phyloP scores from a whole-genome alignment of 2,329 filamentous ascomycete genomes.

The Cadophora sp. region DNA sequence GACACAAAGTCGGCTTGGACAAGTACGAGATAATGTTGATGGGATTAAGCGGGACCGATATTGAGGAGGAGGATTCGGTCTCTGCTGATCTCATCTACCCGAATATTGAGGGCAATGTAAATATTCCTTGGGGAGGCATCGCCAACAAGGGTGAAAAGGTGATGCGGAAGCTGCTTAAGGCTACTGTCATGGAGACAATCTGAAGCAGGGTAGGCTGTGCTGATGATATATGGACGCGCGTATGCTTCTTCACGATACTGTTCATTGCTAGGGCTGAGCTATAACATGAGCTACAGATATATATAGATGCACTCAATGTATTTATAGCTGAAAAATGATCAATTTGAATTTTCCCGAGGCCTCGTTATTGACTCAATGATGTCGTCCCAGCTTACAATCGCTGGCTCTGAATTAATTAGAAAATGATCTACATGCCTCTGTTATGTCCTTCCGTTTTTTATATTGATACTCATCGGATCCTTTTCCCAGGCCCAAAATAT shows the following conservation, averaged over 20 bases:
- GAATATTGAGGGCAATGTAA: not conserved
- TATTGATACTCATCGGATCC: not conserved
- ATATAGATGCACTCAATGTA: not conserved
- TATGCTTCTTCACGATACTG: not conserved
- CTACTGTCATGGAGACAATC: not conserved
- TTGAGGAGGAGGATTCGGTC: conserved; percentile 22
- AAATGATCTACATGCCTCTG: not conserved
- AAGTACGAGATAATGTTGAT: conserved; percentile 31
- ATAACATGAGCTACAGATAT: not conserved
- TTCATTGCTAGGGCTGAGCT: conserved; percentile 4
- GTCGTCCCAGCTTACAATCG: not conserved
- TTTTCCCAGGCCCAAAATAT: not conserved
- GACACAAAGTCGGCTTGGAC: conserved; percentile 34
- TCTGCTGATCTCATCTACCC: conserved; percentile 26
- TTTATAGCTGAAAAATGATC: not conserved
- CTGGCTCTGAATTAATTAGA: not conserved
- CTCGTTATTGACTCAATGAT: too few relatives aligned
- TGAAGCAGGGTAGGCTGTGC: not conserved
- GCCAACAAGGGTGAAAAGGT: conserved; percentile 36
- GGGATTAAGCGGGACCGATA: conserved; percentile 13
- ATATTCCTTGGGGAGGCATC: conserved; percentile 32
- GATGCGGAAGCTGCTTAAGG: conserved; percentile 32
- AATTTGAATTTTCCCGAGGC: too few relatives aligned
- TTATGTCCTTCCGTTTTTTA: not conserved
- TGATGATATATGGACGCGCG: not conserved